Percentiles rank a stretch among this genome's conserved stretches.
These are phyloP conservation scores for Teunomyces gatunensis DNA, from an alignment of 805 yeast genomes.

Conservation along the genomic window DNA sequence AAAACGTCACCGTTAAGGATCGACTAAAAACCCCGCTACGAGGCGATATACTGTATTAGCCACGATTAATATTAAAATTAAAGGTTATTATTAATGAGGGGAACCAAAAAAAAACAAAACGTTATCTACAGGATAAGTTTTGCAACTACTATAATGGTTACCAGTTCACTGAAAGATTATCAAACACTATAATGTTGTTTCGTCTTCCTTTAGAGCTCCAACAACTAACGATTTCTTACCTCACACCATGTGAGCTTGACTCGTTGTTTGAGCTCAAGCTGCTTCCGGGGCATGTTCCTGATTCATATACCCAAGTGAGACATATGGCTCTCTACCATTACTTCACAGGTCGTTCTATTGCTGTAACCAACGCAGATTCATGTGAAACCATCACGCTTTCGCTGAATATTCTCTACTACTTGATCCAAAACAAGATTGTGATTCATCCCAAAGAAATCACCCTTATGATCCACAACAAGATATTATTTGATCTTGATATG, in stretches of 20 bases:
- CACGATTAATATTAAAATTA: no score
- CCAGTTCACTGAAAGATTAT: slow-evolving; percentile 1
- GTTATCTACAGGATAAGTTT: slow-evolving; percentile 2
- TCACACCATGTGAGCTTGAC: slow-evolving; percentile 14
- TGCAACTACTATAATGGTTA: slow-evolving; percentile 4
- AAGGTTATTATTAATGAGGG: no score
- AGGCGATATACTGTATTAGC: no score
- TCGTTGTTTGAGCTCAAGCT: slow-evolving; percentile 10
- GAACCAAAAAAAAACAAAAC: not conserved
- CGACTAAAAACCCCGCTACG: no score
- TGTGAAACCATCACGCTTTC: slow-evolving; percentile 4
- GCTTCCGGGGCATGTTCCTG: not conserved
- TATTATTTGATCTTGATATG: slow-evolving; percentile 5
- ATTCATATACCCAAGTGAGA: not conserved
- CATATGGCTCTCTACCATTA: slow-evolving; percentile 1
- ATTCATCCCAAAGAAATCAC: slow-evolving; percentile 20
- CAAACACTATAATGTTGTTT: slow-evolving; percentile 8
- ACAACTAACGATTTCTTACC: slow-evolving; percentile 11
- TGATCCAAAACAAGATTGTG: slow-evolving; percentile 13
- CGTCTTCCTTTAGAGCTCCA: slow-evolving; percentile 17
- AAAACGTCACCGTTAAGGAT: no score
- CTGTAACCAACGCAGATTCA: not conserved
- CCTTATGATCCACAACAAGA: slow-evolving; percentile 13
- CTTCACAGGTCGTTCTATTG: not conserved
- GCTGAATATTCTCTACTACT: slow-evolving; percentile 14